Evolutionary conservation across 345 rosid genomes (phyloP).

Genomic region (Clarkia xantiana): DNA sequence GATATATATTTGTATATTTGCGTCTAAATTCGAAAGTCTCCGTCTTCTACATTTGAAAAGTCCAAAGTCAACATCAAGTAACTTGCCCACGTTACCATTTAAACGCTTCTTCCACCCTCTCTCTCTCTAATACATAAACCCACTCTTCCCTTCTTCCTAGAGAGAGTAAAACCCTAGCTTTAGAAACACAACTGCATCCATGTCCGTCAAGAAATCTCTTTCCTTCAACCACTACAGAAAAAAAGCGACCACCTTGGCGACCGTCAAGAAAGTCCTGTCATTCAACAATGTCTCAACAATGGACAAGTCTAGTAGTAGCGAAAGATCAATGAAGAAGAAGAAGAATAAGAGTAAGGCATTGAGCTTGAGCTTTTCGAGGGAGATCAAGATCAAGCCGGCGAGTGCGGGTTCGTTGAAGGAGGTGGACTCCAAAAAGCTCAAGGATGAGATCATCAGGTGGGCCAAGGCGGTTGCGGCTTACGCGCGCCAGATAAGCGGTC

Average conservation of each 20-base stretch:
- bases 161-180: no score
- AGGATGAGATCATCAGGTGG: slow-evolving; percentile 67
- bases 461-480: slow-evolving; percentile 62
- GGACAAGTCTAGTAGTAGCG: no score
- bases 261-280: slow-evolving; percentile 15
- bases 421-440: slow-evolving; percentile 50
- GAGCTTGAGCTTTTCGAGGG: slow-evolving; percentile 29
- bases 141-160: no score
- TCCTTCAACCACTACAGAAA: slow-evolving; percentile 4
- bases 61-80: no score
- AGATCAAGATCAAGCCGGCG: slow-evolving; percentile 25
- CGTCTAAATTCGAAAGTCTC: no score
- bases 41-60: no score
- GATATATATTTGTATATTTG: no score
- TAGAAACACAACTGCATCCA: slow-evolving; percentile 7
- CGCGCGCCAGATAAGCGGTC: slow-evolving; percentile 67
- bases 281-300: background rate
- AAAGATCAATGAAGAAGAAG: background rate
- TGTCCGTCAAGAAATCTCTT: slow-evolving; percentile 29
- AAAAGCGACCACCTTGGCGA: slow-evolving; percentile 12
- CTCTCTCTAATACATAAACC: no score
- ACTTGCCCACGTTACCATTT: no score
- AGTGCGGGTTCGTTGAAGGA: slow-evolving; percentile 28
- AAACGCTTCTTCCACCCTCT: no score
- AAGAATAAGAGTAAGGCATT: background rate